These are phyloP conservation scores for Nevesoporus exiguus DNA, from an alignment of 768 basidiomycete genomes.

Conservation along the genomic window DNA sequence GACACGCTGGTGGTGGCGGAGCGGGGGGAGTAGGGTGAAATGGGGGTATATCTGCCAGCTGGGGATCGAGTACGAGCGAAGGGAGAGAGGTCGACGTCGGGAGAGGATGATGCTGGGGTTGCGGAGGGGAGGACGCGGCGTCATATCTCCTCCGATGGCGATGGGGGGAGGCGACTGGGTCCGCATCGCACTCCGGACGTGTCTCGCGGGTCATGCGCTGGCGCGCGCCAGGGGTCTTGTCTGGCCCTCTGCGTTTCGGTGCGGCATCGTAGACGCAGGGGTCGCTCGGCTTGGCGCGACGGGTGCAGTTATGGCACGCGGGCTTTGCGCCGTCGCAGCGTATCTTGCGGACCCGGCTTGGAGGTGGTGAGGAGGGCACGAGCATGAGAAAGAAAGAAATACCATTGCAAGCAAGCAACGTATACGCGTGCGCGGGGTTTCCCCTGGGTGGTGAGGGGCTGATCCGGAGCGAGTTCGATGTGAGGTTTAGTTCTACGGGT, in stretches of 20 bases:
- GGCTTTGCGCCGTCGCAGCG: conserved; percentile 83
- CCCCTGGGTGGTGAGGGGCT: conserved; percentile 81
- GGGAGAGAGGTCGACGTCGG: neutral
- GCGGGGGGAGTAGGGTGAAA: conserved; percentile 10
- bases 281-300: conserved; percentile 41
- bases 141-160: conserved; percentile 21
- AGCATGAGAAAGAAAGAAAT: conserved; percentile 11
- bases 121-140: neutral
- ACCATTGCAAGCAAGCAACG: conserved; percentile 81
- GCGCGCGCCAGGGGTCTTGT: conserved; percentile 75
- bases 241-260: conserved; percentile 79
- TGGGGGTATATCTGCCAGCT: conserved; percentile 17
- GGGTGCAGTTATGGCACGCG: conserved; percentile 67
- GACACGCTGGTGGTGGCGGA: neutral
- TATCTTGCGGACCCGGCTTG: conserved; percentile 73
- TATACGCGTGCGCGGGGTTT: conserved; percentile 71
- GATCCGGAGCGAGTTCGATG: conserved; percentile 69
- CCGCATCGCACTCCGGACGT: conserved; percentile 33
- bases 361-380: conserved; percentile 2
- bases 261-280: conserved; percentile 66
- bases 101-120: neutral
- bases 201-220: conserved; percentile 52
- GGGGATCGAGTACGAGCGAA: conserved; percentile 25
- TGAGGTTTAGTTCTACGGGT: conserved; percentile 51
- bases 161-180: conserved; percentile 22